Conservation (phyloP, 257 asterid species). For the Agastache rugosa region DNA sequence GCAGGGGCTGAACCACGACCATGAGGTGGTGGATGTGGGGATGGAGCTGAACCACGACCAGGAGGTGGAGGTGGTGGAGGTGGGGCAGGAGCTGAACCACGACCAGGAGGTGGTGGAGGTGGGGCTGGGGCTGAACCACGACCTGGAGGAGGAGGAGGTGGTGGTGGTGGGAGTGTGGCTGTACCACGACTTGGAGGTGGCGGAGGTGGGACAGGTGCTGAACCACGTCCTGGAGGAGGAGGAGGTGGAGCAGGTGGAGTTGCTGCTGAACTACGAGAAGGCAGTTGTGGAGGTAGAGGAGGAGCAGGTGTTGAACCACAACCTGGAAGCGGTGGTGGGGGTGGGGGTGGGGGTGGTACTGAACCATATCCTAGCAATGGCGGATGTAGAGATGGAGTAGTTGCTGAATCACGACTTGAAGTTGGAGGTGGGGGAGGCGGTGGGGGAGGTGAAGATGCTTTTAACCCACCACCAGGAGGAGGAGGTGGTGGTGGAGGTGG, state of each 20-base stretch:
- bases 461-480: not conserved
- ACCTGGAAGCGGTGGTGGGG: slow-evolving; percentile 33
- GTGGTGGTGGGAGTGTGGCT: slow-evolving; percentile 56
- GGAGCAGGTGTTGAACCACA: slow-evolving; percentile 5
- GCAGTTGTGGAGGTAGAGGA: slow-evolving; percentile 40
- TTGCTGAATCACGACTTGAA: slow-evolving; percentile 1
- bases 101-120: slow-evolving; percentile 48
- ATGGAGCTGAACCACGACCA: slow-evolving; percentile 40
- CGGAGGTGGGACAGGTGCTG: slow-evolving; percentile 43
- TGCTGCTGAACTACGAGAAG: slow-evolving; percentile 9
- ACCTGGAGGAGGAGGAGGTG: slow-evolving; percentile 19
- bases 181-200: slow-evolving; percentile 41
- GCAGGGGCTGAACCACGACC: slow-evolving; percentile 38
- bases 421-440: slow-evolving; percentile 28
- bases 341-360: slow-evolving; percentile 33
- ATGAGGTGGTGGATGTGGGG: slow-evolving; percentile 51
- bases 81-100: slow-evolving; percentile 40
- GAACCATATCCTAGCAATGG: too few relatives aligned
- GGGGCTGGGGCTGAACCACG: slow-evolving; percentile 39
- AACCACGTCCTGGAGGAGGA: slow-evolving; percentile 37
- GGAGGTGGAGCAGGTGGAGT: slow-evolving; percentile 42
- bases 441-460: slow-evolving; percentile 14
- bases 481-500: slow-evolving; percentile 29
- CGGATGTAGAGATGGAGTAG: slow-evolving; percentile 27
- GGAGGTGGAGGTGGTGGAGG: slow-evolving; percentile 44